A percentile compares a stretch with the other conserved stretches of the same genome.
Evolutionary conservation across 768 basidiomycete species (phyloP).

Genomic region (Rhodotorula kratochvilovae): DNA sequence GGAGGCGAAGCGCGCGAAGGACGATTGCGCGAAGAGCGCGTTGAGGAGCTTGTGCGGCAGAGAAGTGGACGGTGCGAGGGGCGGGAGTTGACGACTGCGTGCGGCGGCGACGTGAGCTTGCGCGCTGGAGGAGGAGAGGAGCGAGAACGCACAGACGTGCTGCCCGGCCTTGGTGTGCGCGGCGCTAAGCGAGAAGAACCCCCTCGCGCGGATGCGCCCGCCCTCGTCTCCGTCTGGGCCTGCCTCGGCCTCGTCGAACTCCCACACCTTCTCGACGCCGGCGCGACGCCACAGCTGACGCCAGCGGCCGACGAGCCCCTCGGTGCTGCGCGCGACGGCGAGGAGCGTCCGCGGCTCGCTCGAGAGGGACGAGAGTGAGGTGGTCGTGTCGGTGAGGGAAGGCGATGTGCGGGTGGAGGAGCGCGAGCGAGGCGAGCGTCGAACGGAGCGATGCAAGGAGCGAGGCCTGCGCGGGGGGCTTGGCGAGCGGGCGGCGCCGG

Average conservation of each 20-base stretch:
- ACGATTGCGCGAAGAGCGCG: slow-evolving; percentile 53
- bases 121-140: not conserved
- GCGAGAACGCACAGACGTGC: slow-evolving; percentile 62
- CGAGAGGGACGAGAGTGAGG: not conserved
- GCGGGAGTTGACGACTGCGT: slow-evolving; percentile 74
- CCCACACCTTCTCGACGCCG: slow-evolving; percentile 21
- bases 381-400: slow-evolving; percentile 27
- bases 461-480: not conserved
- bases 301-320: slow-evolving; percentile 30
- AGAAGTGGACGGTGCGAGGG: slow-evolving; percentile 54
- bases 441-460: slow-evolving; percentile 10
- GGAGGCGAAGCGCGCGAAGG: slow-evolving; percentile 37
- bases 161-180: slow-evolving; percentile 63
- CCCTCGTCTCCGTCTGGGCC: slow-evolving; percentile 52
- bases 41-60: slow-evolving; percentile 70
- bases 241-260: slow-evolving; percentile 50
- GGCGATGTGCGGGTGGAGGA: slow-evolving; percentile 19
- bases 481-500: slow-evolving; percentile 20
- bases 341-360: slow-evolving; percentile 8
- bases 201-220: slow-evolving; percentile 58
- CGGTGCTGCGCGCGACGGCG: not conserved
- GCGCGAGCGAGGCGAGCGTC: slow-evolving; percentile 11
- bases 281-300: slow-evolving; percentile 33
- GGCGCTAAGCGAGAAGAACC: slow-evolving; percentile 55
- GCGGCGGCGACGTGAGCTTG: not conserved